phyloP scores from a whole-genome alignment of 768 basidiomycete species.

The Phlebiopsis flavidoalba region DNA sequence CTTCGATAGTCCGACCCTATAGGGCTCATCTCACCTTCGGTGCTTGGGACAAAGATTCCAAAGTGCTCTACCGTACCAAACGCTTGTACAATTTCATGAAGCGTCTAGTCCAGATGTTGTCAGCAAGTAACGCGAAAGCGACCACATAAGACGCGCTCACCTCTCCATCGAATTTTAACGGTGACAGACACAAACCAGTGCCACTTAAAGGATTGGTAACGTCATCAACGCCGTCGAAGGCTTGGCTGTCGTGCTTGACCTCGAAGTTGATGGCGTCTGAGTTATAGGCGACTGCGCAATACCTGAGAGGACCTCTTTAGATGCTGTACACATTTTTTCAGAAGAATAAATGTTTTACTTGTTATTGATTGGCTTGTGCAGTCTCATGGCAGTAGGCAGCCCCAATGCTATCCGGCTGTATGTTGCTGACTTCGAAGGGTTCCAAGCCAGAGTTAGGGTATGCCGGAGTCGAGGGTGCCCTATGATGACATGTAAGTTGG shows the following conservation, averaged over 20 bases:
- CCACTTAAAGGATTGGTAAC: constrained; percentile 18
- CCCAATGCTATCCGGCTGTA: not conserved
- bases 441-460: constrained; percentile 9
- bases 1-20: not conserved
- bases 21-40: constrained; percentile 2
- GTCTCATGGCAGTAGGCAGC: constrained; percentile 44
- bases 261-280: constrained; percentile 36
- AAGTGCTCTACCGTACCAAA: constrained; percentile 69
- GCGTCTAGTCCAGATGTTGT: constrained; percentile 32
- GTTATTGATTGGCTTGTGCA: constrained; percentile 46
- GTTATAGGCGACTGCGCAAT: constrained; percentile 36
- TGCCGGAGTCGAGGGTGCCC: not conserved
- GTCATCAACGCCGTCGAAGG: not conserved
- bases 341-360: constrained; percentile 35
- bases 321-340: not conserved
- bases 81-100: constrained; percentile 45
- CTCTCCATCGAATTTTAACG: constrained; percentile 55
- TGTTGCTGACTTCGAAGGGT: not conserved
- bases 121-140: not conserved
- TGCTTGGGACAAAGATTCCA: constrained; percentile 22
- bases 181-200: constrained; percentile 43
- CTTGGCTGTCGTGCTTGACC: not conserved
- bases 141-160: constrained; percentile 27
- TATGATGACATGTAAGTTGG: not conserved
- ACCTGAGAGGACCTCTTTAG: not conserved